Evolutionary conservation across 441 rosid species (phyloP).

Genomic region (Geranium incanum): DNA sequence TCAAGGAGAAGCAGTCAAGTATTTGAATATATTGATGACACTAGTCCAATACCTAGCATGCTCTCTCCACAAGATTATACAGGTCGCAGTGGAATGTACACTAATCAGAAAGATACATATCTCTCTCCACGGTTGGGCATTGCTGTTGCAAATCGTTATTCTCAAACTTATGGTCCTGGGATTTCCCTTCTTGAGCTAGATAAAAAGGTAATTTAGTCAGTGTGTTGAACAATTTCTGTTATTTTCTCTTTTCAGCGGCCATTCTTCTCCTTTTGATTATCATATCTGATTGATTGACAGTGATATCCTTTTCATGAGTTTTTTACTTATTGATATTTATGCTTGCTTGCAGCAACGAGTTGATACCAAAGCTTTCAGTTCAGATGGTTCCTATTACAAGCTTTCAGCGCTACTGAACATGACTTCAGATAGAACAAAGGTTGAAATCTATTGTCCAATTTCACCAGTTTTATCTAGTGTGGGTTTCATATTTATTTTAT

Average conservation of each 20-base stretch:
- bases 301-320: neutral
- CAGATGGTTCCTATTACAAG: conserved; percentile 80
- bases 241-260: neutral
- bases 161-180: conserved; percentile 84
- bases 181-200: conserved; percentile 94
- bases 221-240: neutral
- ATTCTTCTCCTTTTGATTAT: neutral
- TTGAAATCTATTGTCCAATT: conserved; percentile 25
- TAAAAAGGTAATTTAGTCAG: conserved; percentile 62
- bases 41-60: conserved; percentile 89
- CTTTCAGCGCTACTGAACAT: conserved; percentile 77
- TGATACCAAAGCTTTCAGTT: conserved; percentile 71
- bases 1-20: conserved; percentile 64
- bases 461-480: neutral
- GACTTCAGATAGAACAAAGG: conserved; percentile 99
- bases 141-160: conserved; percentile 70
- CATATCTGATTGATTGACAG: neutral
- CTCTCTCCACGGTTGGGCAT: conserved; percentile 75
- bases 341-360: conserved; percentile 69
- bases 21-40: conserved; percentile 83
- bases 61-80: conserved; percentile 93
- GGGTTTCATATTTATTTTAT: neutral
- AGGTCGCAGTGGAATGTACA: conserved; percentile 66
- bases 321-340: conserved; percentile 12
- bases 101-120: conserved; percentile 80